These are phyloP conservation scores for Lecanosticta acicola DNA, from an alignment of 2,329 filamentous ascomycete species.

Conservation along the genomic window DNA sequence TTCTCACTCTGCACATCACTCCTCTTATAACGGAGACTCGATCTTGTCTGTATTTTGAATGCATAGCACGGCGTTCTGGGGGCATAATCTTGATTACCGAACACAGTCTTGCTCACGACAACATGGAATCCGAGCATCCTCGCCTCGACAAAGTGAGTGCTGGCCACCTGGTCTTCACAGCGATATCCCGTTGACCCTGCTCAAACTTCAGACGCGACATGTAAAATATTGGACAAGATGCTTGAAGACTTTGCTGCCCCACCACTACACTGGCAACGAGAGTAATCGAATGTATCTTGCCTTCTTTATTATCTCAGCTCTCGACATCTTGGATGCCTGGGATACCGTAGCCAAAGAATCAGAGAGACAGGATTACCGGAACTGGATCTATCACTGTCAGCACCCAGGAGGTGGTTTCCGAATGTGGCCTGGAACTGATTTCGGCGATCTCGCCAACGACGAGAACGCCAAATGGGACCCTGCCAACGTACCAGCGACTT, in stretches of 20 bases:
- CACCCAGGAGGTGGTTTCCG: constrained; percentile 83
- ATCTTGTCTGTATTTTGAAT: no score
- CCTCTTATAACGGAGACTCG: no score
- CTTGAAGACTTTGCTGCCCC: constrained; percentile 71
- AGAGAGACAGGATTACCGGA: constrained; percentile 53
- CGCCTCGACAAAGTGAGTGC: constrained; percentile 9
- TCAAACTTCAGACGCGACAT: constrained; percentile 45
- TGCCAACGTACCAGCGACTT: constrained; percentile 82
- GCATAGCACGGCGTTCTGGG: not conserved
- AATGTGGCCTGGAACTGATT: constrained; percentile 67
- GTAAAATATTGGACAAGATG: constrained; percentile 91
- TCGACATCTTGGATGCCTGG: constrained; percentile 70
- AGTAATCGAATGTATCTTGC: constrained; percentile 84
- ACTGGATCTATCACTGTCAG: constrained; percentile 83
- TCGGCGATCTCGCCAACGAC: constrained; percentile 44
- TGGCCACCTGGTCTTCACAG: not conserved
- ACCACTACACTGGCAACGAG: constrained; percentile 80
- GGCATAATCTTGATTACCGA: not conserved
- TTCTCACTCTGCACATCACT: not conserved
- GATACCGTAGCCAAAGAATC: constrained; percentile 48
- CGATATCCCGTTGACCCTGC: no score
- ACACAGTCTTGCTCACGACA: not conserved
- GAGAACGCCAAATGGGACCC: constrained; percentile 60
- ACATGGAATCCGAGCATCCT: not conserved
- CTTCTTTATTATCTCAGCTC: constrained; percentile 80